Conservation (phyloP, 2,329 filamentous ascomycete genomes). For the Albophoma yamanashiensis region DNA sequence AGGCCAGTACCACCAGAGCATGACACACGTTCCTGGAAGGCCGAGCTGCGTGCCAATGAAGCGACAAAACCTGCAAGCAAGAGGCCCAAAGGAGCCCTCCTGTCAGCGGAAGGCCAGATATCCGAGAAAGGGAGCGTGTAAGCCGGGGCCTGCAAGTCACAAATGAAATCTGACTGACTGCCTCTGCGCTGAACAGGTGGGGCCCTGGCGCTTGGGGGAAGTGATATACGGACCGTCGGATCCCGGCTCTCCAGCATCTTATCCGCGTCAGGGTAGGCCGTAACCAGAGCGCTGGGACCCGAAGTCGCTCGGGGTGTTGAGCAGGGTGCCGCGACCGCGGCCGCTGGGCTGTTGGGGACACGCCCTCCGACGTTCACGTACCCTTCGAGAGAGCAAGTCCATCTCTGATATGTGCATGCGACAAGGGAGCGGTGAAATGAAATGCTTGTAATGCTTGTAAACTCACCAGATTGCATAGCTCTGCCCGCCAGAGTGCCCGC, state of each 20-base stretch:
- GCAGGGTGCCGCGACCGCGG: too few species aligned
- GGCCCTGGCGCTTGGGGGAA: background rate
- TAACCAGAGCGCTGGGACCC: background rate
- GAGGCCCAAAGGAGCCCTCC: background rate
- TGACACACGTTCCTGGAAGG: slow-evolving; percentile 23
- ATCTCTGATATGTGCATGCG: background rate
- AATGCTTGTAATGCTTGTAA: background rate
- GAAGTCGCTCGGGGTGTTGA: background rate
- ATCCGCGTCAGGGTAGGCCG: background rate
- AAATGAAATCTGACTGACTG: background rate
- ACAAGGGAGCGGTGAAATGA: background rate
- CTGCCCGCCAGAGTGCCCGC: slow-evolving; percentile 36
- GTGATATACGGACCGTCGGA: background rate
- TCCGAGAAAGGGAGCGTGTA: background rate
- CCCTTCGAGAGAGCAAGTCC: background rate
- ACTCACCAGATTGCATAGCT: slow-evolving; percentile 39
- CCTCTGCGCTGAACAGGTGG: background rate
- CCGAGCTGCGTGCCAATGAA: slow-evolving; percentile 30
- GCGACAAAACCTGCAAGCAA: slow-evolving; percentile 30
- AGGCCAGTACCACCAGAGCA: slow-evolving; percentile 40
- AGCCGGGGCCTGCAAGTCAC: background rate
- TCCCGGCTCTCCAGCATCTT: background rate
- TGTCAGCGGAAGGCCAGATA: background rate
- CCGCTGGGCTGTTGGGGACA: background rate
- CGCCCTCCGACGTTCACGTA: background rate